phyloP scores from a whole-genome alignment of 176 grass and related monocot genomes.

The Lolium multiflorum region DNA sequence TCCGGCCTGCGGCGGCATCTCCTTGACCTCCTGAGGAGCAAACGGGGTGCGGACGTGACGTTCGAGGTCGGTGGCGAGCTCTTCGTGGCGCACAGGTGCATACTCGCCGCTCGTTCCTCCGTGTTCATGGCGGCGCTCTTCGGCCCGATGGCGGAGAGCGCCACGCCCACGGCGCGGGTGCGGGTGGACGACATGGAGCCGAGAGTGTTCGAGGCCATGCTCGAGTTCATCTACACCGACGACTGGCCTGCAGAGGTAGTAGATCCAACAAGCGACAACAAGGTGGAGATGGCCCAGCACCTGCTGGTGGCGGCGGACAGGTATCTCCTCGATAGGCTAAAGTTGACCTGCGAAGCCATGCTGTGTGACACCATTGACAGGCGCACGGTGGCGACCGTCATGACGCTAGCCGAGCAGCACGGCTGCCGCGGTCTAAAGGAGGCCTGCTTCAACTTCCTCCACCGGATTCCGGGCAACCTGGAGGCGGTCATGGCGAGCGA shows the following conservation, averaged over 20 bases:
- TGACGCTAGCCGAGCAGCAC: neutral
- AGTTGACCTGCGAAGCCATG: neutral
- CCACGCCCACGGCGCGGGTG: neutral
- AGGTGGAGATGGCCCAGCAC: conserved; percentile 3
- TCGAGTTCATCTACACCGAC: neutral
- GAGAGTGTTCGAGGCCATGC: conserved; percentile 4
- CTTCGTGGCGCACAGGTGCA: neutral
- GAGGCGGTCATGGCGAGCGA: conserved; percentile 6
- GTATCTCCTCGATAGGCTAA: conserved; percentile 1
- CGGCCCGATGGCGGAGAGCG: neutral
- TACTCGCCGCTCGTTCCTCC: neutral
- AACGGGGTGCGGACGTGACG: neutral
- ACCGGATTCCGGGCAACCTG: neutral
- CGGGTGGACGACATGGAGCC: neutral
- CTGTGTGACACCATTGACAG: neutral
- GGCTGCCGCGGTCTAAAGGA: neutral
- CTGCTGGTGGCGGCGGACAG: neutral
- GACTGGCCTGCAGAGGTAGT: neutral
- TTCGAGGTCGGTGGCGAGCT: neutral
- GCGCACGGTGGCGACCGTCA: neutral
- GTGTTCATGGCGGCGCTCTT: neutral
- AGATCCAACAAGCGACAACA: neutral
- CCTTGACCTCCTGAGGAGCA: neutral
- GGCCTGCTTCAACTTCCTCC: neutral
- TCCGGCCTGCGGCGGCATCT: neutral